phyloP scores from a whole-genome alignment of 116 monocot species.

The Papilionanthe hybrid region DNA sequence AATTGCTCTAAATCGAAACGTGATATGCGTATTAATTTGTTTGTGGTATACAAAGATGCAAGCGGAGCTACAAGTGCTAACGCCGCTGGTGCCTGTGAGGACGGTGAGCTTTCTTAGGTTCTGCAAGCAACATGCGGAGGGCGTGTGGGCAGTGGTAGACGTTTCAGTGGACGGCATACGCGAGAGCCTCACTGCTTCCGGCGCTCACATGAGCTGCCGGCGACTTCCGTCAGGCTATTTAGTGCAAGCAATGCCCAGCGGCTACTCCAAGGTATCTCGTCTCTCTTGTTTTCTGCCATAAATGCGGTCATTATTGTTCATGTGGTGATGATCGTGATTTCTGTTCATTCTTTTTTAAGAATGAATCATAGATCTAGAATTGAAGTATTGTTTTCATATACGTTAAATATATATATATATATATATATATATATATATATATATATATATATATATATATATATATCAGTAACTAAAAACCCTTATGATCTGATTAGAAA shows the following conservation, averaged over 20 bases:
- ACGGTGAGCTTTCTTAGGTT: conserved; percentile 83
- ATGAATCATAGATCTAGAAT: neutral
- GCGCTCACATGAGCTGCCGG: conserved; percentile 42
- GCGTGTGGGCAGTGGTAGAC: conserved; percentile 89
- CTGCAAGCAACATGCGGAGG: conserved; percentile 87
- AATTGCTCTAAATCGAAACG: neutral
- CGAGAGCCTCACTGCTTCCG: conserved; percentile 17
- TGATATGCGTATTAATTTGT: neutral
- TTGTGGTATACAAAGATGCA: conserved; percentile 45
- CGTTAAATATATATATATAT: too few relatives aligned
- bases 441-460: too few relatives aligned
- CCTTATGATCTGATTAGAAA: too few relatives aligned
- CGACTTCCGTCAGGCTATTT: conserved; percentile 89
- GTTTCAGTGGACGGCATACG: conserved; percentile 61
- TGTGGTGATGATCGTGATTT: neutral
- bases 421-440: too few relatives aligned
- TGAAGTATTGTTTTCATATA: too few relatives aligned
- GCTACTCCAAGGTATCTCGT: conserved; percentile 77
- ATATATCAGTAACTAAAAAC: too few relatives aligned
- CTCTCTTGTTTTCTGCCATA: neutral
- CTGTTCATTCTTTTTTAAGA: neutral
- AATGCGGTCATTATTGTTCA: neutral
- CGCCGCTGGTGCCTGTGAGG: conserved; percentile 77
- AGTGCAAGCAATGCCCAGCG: conserved; percentile 86
- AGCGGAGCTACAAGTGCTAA: conserved; percentile 85